Percentiles rank a stretch among this genome's conserved stretches.
Evolutionary conservation across 2,329 filamentous ascomycete species (phyloP).

Genomic region (Stagonosporopsis tanaceti): DNA sequence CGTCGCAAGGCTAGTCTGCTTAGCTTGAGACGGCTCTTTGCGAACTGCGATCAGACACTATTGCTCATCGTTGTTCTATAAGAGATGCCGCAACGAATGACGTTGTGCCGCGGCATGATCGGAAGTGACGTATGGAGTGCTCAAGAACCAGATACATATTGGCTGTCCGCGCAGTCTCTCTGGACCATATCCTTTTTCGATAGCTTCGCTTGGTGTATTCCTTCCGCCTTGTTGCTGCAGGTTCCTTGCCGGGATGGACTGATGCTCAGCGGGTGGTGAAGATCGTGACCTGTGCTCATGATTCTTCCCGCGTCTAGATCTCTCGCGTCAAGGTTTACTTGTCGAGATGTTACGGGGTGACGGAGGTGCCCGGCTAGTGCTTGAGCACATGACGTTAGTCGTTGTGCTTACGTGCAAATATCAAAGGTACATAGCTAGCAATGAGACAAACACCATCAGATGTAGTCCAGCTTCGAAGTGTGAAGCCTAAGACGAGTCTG

Average conservation of each 20-base stretch:
- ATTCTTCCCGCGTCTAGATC: background rate
- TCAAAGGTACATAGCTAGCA: background rate
- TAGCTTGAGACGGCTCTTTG: constrained; percentile 2
- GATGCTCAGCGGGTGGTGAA: background rate
- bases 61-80: constrained; percentile 2
- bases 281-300: constrained; percentile 8
- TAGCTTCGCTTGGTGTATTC: background rate
- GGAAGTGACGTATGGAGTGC: constrained; percentile 13
- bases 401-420: background rate
- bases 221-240: background rate
- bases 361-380: constrained; percentile 1
- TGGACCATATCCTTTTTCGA: background rate
- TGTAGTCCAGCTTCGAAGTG: background rate
- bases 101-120: constrained; percentile 14
- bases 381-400: constrained; percentile 1
- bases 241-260: background rate
- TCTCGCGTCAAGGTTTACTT: background rate
- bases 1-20: background rate
- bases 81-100: constrained; percentile 3
- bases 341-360: background rate
- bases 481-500: background rate
- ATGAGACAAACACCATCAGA: background rate
- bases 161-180: background rate
- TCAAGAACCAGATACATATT: background rate
- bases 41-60: background rate